Evolutionary conservation across 257 asterid species (phyloP).

Genomic region (Solanum bukasovii): DNA sequence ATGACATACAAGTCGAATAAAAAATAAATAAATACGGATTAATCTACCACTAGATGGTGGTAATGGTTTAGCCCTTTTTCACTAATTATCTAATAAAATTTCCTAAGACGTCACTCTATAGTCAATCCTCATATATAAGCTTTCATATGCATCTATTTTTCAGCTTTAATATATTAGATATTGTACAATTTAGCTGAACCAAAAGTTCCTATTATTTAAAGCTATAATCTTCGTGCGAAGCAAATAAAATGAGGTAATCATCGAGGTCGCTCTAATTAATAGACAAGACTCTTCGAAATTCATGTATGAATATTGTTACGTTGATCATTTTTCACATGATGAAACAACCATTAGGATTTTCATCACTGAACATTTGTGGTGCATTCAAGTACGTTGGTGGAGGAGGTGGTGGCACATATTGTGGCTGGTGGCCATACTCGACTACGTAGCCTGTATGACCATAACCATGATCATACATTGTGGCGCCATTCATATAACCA

Average conservation of each 20-base stretch:
- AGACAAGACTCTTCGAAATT: neutral
- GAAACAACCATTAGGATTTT: constrained; percentile 73
- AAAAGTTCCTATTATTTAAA: neutral
- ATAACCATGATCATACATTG: constrained; percentile 7
- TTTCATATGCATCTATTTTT: neutral
- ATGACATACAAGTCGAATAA: neutral
- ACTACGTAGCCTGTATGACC: constrained; percentile 22
- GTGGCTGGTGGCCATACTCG: constrained; percentile 24
- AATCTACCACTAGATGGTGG: constrained; percentile 3
- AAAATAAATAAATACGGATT: neutral
- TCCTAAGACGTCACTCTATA: neutral
- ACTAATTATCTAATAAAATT: neutral
- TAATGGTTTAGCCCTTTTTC: constrained; percentile 1
- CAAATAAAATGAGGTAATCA: neutral
- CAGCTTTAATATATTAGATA: neutral
- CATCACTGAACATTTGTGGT: constrained; percentile 66
- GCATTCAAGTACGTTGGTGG: constrained; percentile 12
- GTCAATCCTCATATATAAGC: constrained; percentile 2
- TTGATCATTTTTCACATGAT: constrained; percentile 40
- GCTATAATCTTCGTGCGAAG: too few relatives aligned
- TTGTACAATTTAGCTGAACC: constrained; percentile 26
- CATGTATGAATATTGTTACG: too few relatives aligned
- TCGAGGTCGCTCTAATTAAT: neutral
- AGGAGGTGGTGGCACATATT: constrained; percentile 46
- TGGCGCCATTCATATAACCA: constrained; percentile 25